phyloP scores from a whole-genome alignment of 1,139 yeast species.

The Geotrichum candidum region DNA sequence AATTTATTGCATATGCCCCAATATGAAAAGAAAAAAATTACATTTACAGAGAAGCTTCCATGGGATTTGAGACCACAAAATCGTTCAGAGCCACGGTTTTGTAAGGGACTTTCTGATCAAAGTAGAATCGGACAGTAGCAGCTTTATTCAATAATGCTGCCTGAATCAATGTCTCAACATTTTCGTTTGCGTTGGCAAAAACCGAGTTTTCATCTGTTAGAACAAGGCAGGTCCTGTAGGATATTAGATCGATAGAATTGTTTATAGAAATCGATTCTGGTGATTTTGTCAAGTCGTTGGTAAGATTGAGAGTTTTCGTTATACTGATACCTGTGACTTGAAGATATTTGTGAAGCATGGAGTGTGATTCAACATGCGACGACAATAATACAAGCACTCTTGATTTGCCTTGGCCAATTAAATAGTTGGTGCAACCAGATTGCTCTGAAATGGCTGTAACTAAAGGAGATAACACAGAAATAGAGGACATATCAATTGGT shows the following conservation, averaged over 20 bases:
- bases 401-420: conserved; percentile 34
- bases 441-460: conserved; percentile 30
- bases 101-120: neutral
- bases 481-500: neutral
- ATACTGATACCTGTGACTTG: neutral
- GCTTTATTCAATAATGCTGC: neutral
- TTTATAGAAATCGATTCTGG: neutral
- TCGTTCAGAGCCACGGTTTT: neutral
- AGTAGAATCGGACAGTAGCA: neutral
- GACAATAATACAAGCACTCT: conserved; percentile 29
- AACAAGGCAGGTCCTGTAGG: neutral
- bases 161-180: neutral
- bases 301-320: neutral
- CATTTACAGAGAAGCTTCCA: neutral
- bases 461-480: conserved; percentile 33
- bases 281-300: neutral
- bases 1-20: neutral
- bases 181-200: neutral
- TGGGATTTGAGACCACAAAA: neutral
- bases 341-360: neutral
- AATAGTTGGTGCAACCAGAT: conserved; percentile 37
- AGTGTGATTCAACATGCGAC: neutral
- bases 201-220: neutral
- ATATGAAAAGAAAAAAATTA: neutral
- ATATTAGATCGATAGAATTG: neutral